Evolutionary conservation across 2,329 filamentous ascomycete genomes (phyloP), one percentile per base, ranked within the genome.

Genomic region (Scopulariopsis brevicaulis): DNA sequence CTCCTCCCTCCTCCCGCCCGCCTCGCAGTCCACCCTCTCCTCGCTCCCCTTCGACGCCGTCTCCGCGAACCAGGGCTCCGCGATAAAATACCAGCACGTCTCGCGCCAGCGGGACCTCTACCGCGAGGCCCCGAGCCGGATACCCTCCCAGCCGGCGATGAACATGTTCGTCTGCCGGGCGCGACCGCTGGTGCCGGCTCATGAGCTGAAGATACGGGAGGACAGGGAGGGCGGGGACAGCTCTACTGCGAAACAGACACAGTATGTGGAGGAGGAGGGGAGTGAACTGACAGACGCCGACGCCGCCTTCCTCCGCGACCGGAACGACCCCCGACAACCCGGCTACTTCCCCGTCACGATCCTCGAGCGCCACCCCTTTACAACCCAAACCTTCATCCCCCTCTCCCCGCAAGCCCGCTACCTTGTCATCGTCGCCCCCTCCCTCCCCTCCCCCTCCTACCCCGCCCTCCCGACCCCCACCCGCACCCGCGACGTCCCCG

Each of bases 331-430:
- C 25, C 51, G 14, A 24, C 15, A 48, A n/a, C 60, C 59, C 24
- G 60, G 65, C 1, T 60, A 80, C 4, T 89, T 96, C 68, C 76
- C 64, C 24, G 67, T 96, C 57, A 72, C 73, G 22, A 82, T 96
- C 59, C 81, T 97, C 34, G 94, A 99, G 71, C 80, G 94, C 46
- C 94, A 99, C 71, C 93, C 94, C 0, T 97, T 85, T 72, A 97
- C 94, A 1, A 89, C 89, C 1, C 94, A 99, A 74, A 96, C 91
- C 0, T 97, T 99, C 71, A 80, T 89, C 51, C 94, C 94, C 0
- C 75, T 96, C 55, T 81, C 72, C 12, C 72, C 73, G n/a, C 65
- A 68, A 5, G 75, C 76, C 12, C 73, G 76, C 24, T 96, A 93
- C 69, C 80, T 99, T 28, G 88, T 97, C 61, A 83, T 97, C 62